phyloP scores from a whole-genome alignment of 2,329 filamentous ascomycete species.

The Stagonosporopsis vannaccii region DNA sequence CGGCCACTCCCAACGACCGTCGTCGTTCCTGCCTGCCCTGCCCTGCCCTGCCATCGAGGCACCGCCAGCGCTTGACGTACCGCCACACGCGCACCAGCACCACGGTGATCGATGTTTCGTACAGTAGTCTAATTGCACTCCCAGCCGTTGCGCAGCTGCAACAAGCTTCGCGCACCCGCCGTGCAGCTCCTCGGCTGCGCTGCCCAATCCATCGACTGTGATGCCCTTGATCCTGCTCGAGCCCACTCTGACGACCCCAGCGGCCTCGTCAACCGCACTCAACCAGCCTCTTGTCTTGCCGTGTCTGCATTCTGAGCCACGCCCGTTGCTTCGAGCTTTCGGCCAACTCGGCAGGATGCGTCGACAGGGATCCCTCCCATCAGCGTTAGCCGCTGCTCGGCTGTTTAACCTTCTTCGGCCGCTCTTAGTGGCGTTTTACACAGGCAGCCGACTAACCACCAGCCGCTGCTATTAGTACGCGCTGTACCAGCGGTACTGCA shows the following conservation, averaged over 20 bases:
- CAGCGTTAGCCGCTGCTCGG: conserved; percentile 33
- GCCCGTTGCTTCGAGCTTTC: conserved; percentile 21
- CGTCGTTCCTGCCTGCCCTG: background rate
- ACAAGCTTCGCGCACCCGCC: conserved; percentile 7
- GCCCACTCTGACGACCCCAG: conserved; percentile 11
- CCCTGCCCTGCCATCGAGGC: no score
- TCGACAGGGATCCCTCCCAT: conserved; percentile 19
- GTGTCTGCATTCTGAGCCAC: conserved; percentile 7
- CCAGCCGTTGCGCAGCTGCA: conserved; percentile 5
- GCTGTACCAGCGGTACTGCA: conserved; percentile 15
- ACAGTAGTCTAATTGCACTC: conserved; percentile 17
- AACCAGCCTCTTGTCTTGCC: conserved; percentile 11
- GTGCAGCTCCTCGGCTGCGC: background rate
- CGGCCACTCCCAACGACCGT: background rate
- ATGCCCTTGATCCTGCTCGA: background rate
- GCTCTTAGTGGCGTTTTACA: conserved; percentile 29
- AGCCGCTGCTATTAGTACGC: conserved; percentile 31
- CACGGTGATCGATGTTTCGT: background rate
- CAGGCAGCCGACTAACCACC: conserved; percentile 23
- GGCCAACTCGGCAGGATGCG: conserved; percentile 42
- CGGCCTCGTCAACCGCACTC: conserved; percentile 9
- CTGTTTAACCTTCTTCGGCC: conserved; percentile 32
- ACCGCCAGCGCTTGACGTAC: background rate
- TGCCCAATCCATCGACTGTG: background rate
- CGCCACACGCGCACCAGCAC: conserved; percentile 9